Evolutionary conservation across 371 early-diverging fungal genomes (phyloP).

Genomic region (Syncephalastrum sp.): DNA sequence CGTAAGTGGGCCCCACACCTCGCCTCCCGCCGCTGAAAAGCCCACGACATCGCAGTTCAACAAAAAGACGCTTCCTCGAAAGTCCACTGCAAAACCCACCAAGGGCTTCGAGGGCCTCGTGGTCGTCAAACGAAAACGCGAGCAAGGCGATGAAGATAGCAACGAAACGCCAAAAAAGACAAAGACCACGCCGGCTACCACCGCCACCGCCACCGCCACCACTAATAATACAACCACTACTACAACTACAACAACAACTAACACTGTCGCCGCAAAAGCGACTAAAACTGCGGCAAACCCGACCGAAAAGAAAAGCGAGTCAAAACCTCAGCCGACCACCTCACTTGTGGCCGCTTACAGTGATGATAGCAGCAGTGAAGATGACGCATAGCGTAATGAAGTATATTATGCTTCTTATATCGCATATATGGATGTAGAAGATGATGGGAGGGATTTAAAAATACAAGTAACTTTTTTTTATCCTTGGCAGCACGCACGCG

Average conservation of each 20-base stretch:
- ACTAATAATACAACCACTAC: background rate
- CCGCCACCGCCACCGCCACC: conserved; percentile 5
- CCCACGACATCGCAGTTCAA: background rate
- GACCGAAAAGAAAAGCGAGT: conserved; percentile 4
- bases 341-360: conserved; percentile 31
- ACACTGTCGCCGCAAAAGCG: background rate
- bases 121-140: conserved; percentile 31
- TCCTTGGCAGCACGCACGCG: no score
- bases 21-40: conserved; percentile 8
- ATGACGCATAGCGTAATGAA: background rate
- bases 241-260: background rate
- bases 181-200: conserved; percentile 8
- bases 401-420: no score
- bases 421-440: no score
- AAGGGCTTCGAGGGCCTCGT: conserved; percentile 27
- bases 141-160: conserved; percentile 11
- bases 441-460: no score
- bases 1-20: conserved; percentile 1
- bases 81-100: no score
- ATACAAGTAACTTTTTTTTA: no score
- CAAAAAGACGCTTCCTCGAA: no score
- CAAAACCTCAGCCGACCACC: conserved; percentile 3
- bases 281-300: conserved; percentile 7
- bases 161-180: conserved; percentile 7
- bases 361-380: conserved; percentile 29